These are phyloP conservation scores for Rhizopogon vinicolor DNA, from an alignment of 768 basidiomycete genomes.

Conservation along the genomic window DNA sequence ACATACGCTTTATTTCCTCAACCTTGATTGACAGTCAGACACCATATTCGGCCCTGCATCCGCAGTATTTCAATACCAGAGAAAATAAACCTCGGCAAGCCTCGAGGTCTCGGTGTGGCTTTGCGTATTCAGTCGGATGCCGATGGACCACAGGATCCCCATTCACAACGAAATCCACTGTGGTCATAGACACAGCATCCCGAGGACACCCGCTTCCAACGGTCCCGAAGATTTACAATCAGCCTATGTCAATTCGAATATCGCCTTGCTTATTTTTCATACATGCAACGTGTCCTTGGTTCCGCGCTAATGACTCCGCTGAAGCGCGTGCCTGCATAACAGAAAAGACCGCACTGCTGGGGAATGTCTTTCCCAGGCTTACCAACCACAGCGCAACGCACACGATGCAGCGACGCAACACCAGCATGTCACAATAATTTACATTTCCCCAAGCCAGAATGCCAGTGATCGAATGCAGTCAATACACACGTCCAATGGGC, in stretches of 20 bases:
- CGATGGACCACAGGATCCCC: conserved; percentile 16
- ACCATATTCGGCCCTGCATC: conserved; percentile 25
- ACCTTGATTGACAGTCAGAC: conserved; percentile 9
- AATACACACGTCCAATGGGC: conserved; percentile 59
- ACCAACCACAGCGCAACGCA: conserved; percentile 7
- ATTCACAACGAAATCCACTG: conserved; percentile 4
- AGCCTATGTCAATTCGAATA: conserved; percentile 10
- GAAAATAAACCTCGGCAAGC: conserved; percentile 15
- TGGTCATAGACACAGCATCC: background rate
- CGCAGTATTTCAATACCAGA: conserved; percentile 28
- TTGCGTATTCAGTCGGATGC: conserved; percentile 25
- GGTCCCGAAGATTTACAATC: background rate
- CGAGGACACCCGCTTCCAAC: background rate
- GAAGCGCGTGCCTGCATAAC: conserved; percentile 5
- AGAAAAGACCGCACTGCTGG: background rate
- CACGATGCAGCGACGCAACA: conserved; percentile 6
- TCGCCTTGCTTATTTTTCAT: conserved; percentile 9
- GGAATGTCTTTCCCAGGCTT: conserved; percentile 14
- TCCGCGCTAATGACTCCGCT: conserved; percentile 20
- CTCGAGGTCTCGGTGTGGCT: conserved; percentile 31
- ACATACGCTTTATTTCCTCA: conserved; percentile 6
- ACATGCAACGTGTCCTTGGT: conserved; percentile 25
- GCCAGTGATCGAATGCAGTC: conserved; percentile 56
- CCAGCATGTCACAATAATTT: conserved; percentile 14
- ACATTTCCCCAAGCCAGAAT: conserved; percentile 26